Conservation (phyloP, 768 basidiomycete genomes). For the Pleurotus tuber-regium region DNA sequence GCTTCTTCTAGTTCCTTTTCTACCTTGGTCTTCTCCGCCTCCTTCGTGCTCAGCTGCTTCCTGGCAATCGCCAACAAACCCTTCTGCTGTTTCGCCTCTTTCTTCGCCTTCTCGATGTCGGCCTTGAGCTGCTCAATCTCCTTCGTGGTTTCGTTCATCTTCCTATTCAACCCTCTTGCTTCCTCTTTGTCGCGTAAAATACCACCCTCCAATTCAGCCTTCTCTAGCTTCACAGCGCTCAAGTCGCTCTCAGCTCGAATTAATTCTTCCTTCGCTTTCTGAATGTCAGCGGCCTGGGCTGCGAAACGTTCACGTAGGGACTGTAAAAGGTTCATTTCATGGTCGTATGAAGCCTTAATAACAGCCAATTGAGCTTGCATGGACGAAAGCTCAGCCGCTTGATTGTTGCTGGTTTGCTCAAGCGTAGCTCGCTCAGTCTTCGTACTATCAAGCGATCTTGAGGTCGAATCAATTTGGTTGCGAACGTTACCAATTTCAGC, state of each 20-base stretch:
- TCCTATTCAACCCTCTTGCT: conserved; percentile 77
- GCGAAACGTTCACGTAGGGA: conserved; percentile 67
- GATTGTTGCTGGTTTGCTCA: conserved; percentile 63
- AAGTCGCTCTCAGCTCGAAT: conserved; percentile 92
- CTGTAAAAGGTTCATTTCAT: conserved; percentile 69
- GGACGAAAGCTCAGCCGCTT: conserved; percentile 72
- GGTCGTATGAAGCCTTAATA: conserved; percentile 83
- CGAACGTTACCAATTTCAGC: conserved; percentile 86
- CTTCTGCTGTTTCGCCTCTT: conserved; percentile 95
- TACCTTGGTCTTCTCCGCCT: conserved; percentile 67
- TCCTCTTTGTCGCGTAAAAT: conserved; percentile 95
- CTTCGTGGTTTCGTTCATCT: conserved; percentile 77
- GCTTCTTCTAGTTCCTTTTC: conserved; percentile 75
- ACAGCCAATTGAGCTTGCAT: conserved; percentile 81
- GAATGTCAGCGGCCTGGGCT: conserved; percentile 68
- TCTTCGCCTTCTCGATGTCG: conserved; percentile 85
- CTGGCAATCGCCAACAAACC: conserved; percentile 91
- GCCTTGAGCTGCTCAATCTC: conserved; percentile 68
- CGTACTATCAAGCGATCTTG: conserved; percentile 61
- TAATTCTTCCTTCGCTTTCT: conserved; percentile 70
- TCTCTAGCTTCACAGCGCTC: conserved; percentile 84
- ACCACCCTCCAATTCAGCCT: conserved; percentile 84
- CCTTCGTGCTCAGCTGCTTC: conserved; percentile 88
- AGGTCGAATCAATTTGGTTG: conserved; percentile 83
- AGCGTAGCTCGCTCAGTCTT: conserved; percentile 64